phyloP scores from a whole-genome alignment of 345 rosid genomes.

The Eucalyptus tenuipes region DNA sequence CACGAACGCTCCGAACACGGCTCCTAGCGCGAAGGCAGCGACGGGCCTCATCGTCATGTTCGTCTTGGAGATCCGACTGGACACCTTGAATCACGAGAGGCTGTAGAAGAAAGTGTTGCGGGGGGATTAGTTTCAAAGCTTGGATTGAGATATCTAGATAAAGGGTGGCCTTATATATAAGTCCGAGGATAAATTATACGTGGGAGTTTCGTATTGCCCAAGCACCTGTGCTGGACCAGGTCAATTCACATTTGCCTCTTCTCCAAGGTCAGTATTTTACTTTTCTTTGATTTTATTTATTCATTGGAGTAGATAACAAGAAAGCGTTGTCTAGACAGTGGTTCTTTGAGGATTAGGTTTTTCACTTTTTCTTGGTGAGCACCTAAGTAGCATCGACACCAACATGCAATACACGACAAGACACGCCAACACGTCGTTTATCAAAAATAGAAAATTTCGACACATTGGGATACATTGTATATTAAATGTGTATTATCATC shows the following conservation, averaged over 20 bases:
- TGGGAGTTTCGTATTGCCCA: neutral
- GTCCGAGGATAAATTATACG: neutral
- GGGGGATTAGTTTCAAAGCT: neutral
- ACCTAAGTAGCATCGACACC: too few relatives aligned
- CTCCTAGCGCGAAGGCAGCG: neutral
- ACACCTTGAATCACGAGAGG: neutral
- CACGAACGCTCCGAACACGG: neutral
- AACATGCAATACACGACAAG: accelerated
- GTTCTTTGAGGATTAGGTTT: too few relatives aligned
- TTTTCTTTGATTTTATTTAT: neutral
- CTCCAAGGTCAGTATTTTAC: neutral
- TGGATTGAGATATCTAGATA: neutral
- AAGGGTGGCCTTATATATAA: neutral
- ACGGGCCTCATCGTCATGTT: neutral
- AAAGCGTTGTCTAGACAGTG: neutral
- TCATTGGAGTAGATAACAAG: neutral
- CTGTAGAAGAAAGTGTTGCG: neutral
- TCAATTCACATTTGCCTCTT: neutral
- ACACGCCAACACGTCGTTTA: accelerated
- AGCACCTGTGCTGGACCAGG: neutral
- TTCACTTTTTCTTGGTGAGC: too few relatives aligned
- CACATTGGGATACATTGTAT: accelerated
- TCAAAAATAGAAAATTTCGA: too few relatives aligned
- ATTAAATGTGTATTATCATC: too few relatives aligned
- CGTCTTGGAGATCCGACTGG: neutral